Evolutionary conservation across 2,329 filamentous ascomycete species (phyloP).

Genomic region (Cephalotrichum gorgonifer): DNA sequence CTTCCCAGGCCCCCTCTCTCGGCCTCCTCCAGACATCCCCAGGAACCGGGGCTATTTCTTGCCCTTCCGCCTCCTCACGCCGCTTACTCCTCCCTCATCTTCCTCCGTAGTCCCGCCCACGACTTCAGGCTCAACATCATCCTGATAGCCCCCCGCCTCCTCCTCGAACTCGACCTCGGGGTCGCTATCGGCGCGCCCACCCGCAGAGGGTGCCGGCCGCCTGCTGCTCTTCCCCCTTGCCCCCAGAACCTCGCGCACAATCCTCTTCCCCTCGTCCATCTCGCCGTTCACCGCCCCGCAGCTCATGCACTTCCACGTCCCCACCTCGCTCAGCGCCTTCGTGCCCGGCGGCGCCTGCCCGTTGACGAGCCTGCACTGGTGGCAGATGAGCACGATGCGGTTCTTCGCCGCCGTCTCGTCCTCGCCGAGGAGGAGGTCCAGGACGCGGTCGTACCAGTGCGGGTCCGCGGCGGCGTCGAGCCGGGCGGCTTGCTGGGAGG

Average conservation of each 20-base stretch:
- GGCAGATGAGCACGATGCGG: slow-evolving; percentile 77
- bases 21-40: not conserved
- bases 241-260: slow-evolving; percentile 54
- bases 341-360: slow-evolving; percentile 89
- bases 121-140: not conserved
- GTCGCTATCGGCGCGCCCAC: not conserved
- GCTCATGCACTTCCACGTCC: slow-evolving; percentile 79
- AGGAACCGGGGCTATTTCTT: not conserved
- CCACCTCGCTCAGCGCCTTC: slow-evolving; percentile 65
- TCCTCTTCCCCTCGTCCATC: slow-evolving; percentile 63
- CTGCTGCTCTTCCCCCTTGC: slow-evolving; percentile 7
- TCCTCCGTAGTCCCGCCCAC: not conserved
- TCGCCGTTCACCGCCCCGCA: slow-evolving; percentile 76
- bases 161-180: not conserved
- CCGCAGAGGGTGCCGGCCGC: not conserved
- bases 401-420: slow-evolving; percentile 92
- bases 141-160: not conserved
- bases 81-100: not conserved
- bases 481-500: not conserved
- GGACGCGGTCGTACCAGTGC: slow-evolving; percentile 89
- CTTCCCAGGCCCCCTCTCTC: too few relatives aligned
- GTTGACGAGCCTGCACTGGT: slow-evolving; percentile 76
- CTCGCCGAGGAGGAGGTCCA: slow-evolving; percentile 87
- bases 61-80: not conserved
- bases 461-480: slow-evolving; percentile 20